Conservation (phyloP, 1,284 basidiomycete species). For the Porphyrellus sp. region DNA sequence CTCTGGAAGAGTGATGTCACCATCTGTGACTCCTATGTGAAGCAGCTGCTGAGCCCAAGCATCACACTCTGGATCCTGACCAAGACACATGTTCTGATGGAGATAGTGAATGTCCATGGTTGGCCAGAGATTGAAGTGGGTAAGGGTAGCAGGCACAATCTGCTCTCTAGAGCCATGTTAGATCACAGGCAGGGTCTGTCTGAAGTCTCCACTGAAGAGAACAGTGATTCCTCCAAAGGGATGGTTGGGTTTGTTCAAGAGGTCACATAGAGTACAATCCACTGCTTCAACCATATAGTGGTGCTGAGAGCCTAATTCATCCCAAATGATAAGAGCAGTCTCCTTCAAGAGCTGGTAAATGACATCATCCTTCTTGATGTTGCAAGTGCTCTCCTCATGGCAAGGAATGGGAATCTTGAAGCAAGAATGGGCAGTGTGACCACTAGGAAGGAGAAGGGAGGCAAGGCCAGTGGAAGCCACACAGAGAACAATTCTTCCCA, state of each 20-base stretch:
- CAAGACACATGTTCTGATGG: constrained; percentile 39
- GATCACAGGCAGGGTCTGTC: constrained; percentile 35
- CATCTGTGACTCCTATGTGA: constrained; percentile 36
- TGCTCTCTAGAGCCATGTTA: constrained; percentile 33
- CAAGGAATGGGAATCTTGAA: constrained; percentile 26
- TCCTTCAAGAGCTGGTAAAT: background rate
- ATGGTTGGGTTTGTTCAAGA: constrained; percentile 17
- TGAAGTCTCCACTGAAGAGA: constrained; percentile 43
- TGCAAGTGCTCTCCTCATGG: constrained; percentile 32
- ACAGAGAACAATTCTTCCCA: constrained; percentile 38
- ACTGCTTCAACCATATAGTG: constrained; percentile 34
- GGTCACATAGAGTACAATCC: constrained; percentile 32
- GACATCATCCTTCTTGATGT: constrained; percentile 29
- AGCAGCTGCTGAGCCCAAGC: constrained; percentile 43
- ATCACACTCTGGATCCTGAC: constrained; percentile 21
- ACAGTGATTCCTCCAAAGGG: constrained; percentile 42
- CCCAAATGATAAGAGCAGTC: background rate
- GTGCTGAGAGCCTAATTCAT: constrained; percentile 39
- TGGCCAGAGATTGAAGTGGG: constrained; percentile 38
- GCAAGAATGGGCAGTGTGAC: constrained; percentile 12
- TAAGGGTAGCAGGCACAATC: constrained; percentile 36
- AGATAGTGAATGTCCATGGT: constrained; percentile 26
- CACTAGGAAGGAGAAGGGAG: constrained; percentile 12
- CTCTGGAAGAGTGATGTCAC: constrained; percentile 22
- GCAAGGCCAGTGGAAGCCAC: constrained; percentile 26